Evolutionary conservation across 2,329 filamentous ascomycete genomes (phyloP).

Genomic region (Penicillium janthinellum): DNA sequence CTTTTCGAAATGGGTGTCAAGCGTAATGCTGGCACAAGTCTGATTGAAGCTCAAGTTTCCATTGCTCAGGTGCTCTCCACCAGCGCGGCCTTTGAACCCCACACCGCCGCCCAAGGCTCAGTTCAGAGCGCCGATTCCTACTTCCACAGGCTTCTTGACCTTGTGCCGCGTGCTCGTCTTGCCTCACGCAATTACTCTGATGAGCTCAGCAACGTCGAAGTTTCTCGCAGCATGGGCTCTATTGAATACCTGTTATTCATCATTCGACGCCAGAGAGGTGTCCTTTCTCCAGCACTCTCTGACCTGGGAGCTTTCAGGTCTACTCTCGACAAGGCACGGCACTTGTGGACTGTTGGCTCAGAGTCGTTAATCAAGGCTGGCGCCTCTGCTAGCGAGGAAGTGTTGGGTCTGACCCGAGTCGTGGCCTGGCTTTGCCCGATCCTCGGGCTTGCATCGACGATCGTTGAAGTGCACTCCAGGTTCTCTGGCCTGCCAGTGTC

Average conservation of each 20-base stretch:
- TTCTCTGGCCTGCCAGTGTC: conserved; percentile 59
- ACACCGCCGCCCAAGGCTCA: conserved; percentile 19
- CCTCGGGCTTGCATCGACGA: conserved; percentile 61
- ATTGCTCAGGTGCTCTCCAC: conserved; percentile 69
- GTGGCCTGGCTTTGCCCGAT: conserved; percentile 68
- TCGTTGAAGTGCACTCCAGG: conserved; percentile 68
- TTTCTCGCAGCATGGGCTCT: conserved; percentile 76
- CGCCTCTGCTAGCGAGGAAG: conserved; percentile 20
- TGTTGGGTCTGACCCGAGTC: conserved; percentile 29
- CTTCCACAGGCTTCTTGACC: conserved; percentile 76
- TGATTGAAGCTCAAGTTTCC: conserved; percentile 72
- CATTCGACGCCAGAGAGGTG: conserved; percentile 43
- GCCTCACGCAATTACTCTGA: conserved; percentile 74
- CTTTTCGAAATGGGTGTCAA: conserved; percentile 88
- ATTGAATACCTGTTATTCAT: conserved; percentile 79
- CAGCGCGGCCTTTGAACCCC: conserved; percentile 44
- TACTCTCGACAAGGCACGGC: conserved; percentile 35
- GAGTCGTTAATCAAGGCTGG: conserved; percentile 27
- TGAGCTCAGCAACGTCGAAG: conserved; percentile 79
- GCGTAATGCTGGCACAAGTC: conserved; percentile 74
- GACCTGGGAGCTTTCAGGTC: conserved; percentile 34
- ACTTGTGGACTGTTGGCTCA: conserved; percentile 35
- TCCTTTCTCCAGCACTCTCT: conserved; percentile 36
- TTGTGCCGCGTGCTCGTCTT: conserved; percentile 68
- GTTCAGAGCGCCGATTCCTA: conserved; percentile 64